Conservation (phyloP, 495 filamentous ascomycete species). For the Neurospora sp. region DNA sequence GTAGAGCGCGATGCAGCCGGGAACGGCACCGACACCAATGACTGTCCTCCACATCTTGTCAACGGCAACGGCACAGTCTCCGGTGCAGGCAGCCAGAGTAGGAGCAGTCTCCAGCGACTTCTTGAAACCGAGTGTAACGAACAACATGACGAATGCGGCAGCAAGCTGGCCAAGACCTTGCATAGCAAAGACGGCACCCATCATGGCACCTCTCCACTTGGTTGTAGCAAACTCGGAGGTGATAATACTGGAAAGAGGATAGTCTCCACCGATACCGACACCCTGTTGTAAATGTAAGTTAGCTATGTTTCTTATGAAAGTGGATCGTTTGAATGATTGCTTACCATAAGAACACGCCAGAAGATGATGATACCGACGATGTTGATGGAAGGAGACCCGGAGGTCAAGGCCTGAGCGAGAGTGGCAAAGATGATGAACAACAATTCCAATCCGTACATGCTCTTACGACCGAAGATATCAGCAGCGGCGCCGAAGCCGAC, state of each 20-base stretch:
- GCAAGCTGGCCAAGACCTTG: constrained; percentile 70
- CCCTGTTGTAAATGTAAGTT: constrained; percentile 24
- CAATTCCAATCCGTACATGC: constrained; percentile 81
- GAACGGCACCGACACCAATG: constrained; percentile 73
- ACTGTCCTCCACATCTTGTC: constrained; percentile 82
- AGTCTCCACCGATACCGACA: constrained; percentile 78
- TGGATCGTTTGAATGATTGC: constrained; percentile 11
- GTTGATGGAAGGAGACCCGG: constrained; percentile 55
- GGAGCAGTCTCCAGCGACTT: constrained; percentile 47
- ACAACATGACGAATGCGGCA: constrained; percentile 60
- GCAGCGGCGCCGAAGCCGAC: constrained; percentile 72
- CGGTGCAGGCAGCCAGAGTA: constrained; percentile 43
- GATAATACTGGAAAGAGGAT: constrained; percentile 76
- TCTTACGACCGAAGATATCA: constrained; percentile 68
- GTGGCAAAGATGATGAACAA: constrained; percentile 84
- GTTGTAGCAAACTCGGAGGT: constrained; percentile 73
- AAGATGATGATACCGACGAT: constrained; percentile 74
- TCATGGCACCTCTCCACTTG: constrained; percentile 70
- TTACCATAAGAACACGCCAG: constrained; percentile 77
- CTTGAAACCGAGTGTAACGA: constrained; percentile 64
- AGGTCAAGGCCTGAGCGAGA: constrained; percentile 64
- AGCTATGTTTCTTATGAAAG: not conserved
- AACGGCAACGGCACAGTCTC: constrained; percentile 56
- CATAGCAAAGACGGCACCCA: constrained; percentile 79
- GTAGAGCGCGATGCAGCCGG: constrained; percentile 66